These are phyloP conservation scores for Aphanomyces cochlioides DNA, from an alignment of 352 stramenopile genomes.

Conservation along the genomic window DNA sequence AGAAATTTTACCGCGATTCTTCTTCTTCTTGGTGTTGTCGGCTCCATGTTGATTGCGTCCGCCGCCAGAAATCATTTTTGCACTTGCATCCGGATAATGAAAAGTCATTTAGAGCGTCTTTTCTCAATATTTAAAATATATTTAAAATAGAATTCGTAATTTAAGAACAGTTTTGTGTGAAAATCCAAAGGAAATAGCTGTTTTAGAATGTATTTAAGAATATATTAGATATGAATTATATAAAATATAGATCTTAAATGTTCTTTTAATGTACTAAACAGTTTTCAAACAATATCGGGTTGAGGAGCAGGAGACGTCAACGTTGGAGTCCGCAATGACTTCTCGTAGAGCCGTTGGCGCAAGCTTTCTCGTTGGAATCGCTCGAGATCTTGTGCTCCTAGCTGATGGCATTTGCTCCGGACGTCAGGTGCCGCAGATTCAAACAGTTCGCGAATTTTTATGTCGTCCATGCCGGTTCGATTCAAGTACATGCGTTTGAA, in stretches of 20 bases:
- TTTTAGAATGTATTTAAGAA: too few relatives aligned
- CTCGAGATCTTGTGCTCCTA: conserved; percentile 48
- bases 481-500: conserved; percentile 21
- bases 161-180: too few relatives aligned
- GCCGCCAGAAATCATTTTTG: not conserved
- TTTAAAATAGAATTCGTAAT: too few relatives aligned
- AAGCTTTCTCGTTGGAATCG: conserved; percentile 61
- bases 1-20: conserved; percentile 3
- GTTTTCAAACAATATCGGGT: not conserved
- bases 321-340: conserved; percentile 31
- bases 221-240: too few relatives aligned
- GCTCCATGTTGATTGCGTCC: conserved; percentile 7
- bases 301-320: not conserved
- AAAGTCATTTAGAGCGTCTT: too few relatives aligned
- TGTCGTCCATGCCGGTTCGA: not conserved
- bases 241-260: too few relatives aligned
- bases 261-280: not conserved
- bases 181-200: too few relatives aligned
- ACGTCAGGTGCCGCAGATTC: conserved; percentile 35
- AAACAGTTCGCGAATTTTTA: conserved; percentile 41
- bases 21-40: not conserved
- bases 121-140: too few relatives aligned
- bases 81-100: not conserved
- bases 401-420: conserved; percentile 41
- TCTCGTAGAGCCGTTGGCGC: conserved; percentile 57